phyloP scores from a whole-genome alignment of 345 rosid genomes.

The Eucalyptus pumila region DNA sequence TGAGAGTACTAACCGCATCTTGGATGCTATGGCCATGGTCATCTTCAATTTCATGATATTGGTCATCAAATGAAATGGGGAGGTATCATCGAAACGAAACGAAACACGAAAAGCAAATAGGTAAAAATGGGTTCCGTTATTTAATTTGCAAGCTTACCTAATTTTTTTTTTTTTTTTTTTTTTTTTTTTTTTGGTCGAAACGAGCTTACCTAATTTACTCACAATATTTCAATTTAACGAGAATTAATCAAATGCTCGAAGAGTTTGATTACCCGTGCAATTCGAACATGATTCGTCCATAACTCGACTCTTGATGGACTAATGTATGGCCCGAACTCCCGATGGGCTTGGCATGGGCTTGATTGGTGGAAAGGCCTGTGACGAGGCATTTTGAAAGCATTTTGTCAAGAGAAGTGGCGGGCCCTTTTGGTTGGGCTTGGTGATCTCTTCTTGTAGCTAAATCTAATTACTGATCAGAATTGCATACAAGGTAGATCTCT shows the following conservation, averaged over 20 bases:
- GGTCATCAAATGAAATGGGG: background rate
- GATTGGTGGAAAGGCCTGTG: background rate
- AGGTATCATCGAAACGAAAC: background rate
- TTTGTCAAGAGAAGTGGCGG: background rate
- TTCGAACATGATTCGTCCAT: background rate
- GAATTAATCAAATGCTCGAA: background rate
- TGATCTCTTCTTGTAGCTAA: background rate
- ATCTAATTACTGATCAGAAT: background rate
- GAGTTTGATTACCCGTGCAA: background rate
- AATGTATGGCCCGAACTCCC: background rate
- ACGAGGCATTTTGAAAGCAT: background rate
- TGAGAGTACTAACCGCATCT: too few relatives aligned
- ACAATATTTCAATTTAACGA: background rate
- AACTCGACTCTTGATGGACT: background rate
- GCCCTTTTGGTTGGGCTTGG: background rate
- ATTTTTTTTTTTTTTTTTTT: too few relatives aligned
- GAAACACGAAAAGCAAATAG: background rate
- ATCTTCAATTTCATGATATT: too few relatives aligned
- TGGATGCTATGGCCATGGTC: too few relatives aligned
- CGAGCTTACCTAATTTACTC: too few relatives aligned
- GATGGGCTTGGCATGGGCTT: background rate
- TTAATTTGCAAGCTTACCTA: background rate
- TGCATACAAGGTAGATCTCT: background rate
- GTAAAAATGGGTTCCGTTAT: too few relatives aligned
- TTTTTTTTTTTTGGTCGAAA: too few relatives aligned